Evolutionary conservation across 257 asterid genomes (phyloP).

Genomic region (Apocynum venetum): DNA sequence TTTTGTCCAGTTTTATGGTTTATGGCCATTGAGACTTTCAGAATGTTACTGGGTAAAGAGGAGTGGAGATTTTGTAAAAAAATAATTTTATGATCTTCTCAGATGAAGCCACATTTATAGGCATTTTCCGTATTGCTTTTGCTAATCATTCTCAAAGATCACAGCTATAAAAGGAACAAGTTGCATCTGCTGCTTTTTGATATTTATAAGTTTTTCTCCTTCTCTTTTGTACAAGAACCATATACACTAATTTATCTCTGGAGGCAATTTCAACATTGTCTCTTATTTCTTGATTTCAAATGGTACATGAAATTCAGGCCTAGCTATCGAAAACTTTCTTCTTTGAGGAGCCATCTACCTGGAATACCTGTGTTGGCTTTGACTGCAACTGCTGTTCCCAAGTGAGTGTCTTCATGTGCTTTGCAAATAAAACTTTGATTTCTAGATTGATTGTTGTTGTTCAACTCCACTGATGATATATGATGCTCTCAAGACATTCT

Average conservation of each 20-base stretch:
- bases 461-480: not conserved
- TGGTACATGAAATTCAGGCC: conserved; percentile 56
- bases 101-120: conserved; percentile 1
- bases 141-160: not conserved
- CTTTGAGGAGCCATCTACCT: conserved; percentile 64
- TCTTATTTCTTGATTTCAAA: conserved; percentile 4
- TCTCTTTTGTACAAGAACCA: not conserved
- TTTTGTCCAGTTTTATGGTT: not conserved
- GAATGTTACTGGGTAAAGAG: not conserved
- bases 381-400: conserved; percentile 98
- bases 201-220: not conserved
- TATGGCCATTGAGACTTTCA: not conserved
- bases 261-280: conserved; percentile 8
- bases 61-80: not conserved
- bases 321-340: conserved; percentile 90
- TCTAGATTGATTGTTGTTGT: not conserved
- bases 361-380: conserved; percentile 79
- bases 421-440: not conserved
- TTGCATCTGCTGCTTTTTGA: not conserved
- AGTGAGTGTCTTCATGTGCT: conserved; percentile 50
- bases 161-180: not conserved
- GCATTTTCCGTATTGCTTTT: not conserved
- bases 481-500: not conserved
- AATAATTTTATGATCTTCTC: not conserved
- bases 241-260: not conserved